These are phyloP conservation scores for Scutellaria minor DNA, from an alignment of 257 asterid genomes.

Conservation along the genomic window DNA sequence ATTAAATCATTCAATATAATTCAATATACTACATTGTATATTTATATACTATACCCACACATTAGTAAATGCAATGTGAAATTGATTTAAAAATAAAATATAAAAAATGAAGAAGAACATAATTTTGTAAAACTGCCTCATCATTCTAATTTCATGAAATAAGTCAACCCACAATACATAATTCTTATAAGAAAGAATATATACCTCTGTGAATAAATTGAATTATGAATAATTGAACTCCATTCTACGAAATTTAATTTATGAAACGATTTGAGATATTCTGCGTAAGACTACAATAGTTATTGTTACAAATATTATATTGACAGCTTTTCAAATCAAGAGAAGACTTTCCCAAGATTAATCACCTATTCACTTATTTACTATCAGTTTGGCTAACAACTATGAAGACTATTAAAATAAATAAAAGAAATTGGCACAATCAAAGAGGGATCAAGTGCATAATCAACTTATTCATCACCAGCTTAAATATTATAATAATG, in stretches of 20 bases:
- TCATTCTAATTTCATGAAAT: too few species aligned
- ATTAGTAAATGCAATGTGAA: too few species aligned
- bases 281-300: too few species aligned
- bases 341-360: constrained; percentile 4
- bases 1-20: not conserved
- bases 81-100: not conserved
- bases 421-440: not conserved
- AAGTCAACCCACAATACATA: not conserved
- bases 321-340: constrained; percentile 10
- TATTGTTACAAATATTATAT: too few species aligned
- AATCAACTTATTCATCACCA: constrained; percentile 14
- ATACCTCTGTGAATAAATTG: too few species aligned
- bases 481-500: not conserved
- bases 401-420: constrained; percentile 35
- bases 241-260: too few species aligned
- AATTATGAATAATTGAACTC: too few species aligned
- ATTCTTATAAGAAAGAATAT: too few species aligned
- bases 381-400: constrained; percentile 43
- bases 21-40: too few species aligned
- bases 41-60: too few species aligned
- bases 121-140: too few species aligned
- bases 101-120: not conserved
- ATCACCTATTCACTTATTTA: constrained; percentile 15
- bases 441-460: constrained; percentile 17
- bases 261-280: too few species aligned